Evolutionary conservation across 768 basidiomycete species (phyloP), one percentile per base, ranked within the genome.

Genomic region (Tremella fuciformis): DNA sequence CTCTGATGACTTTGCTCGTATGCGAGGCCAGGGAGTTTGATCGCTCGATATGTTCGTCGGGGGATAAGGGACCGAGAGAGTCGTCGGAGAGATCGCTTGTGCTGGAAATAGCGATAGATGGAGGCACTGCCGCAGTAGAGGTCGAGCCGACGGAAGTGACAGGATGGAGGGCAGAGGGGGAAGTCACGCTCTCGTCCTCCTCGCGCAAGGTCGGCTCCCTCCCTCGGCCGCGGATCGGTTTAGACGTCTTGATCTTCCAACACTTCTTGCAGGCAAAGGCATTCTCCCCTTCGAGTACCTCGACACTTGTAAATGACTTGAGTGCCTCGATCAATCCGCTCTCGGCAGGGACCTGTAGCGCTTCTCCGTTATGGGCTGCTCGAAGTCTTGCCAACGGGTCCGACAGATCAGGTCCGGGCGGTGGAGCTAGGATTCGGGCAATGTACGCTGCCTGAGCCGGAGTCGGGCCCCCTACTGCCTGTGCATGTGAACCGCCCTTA

Each of bases 241-340:
- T 46, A 4, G 42, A 46, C 41, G 65, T 62, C 49, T 76, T 74
- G 59, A 91, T 85, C 80, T 91, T 92, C 93, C 93, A 98, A 78
- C 93, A 98, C 52, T 87, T 82, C 63, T 87, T 83, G 74, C 93
- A 98, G 0, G 91, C 91, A 53, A 96, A 92, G 79, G 86, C 87
- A 67, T 98, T 96, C 67, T 96, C 93, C 0, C 90, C 91, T 65
- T 96, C 89, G 34, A 98, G 79, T 7, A 89, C 83, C 68, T 98
- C 93, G n/a, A 96, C 92, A 3, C 87, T 82, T 0, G 92, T 96
- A 78, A 98, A 98, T 79, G 88, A 81, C 62, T 85, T 81, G 59
- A 94, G 77, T 63, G 88, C 90, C 57, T 92, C 90, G 40, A 78
- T 69, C 26, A 80, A 57, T 40, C 78, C 79, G 8, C 72, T 77